Evolutionary conservation across 306 rosid genomes (phyloP).

Genomic region (Hippophae tibetana): DNA sequence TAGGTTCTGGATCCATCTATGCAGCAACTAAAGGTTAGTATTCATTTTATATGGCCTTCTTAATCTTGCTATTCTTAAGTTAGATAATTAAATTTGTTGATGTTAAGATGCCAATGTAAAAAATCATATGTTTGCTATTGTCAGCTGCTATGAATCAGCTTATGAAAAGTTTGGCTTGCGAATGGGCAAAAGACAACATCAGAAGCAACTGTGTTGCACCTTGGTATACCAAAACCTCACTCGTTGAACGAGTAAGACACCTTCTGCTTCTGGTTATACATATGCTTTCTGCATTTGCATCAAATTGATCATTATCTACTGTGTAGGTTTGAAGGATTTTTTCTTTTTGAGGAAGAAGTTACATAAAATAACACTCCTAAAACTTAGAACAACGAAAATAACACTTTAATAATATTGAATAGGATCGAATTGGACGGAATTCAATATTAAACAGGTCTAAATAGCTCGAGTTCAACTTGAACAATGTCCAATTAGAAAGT

Average conservation of each 20-base stretch:
- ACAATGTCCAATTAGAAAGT: too few species aligned
- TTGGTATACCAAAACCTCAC: slow-evolving; percentile 69
- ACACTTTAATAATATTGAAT: too few species aligned
- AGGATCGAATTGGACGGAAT: too few species aligned
- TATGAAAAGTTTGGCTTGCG: slow-evolving; percentile 73
- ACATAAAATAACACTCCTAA: too few species aligned
- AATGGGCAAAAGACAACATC: slow-evolving; percentile 92
- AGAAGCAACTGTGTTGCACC: slow-evolving; percentile 79
- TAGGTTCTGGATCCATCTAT: slow-evolving; percentile 60
- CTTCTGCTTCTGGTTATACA: slow-evolving; percentile 5
- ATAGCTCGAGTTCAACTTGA: too few species aligned
- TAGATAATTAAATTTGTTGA: neutral
- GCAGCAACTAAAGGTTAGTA: slow-evolving; percentile 63
- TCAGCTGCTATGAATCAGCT: slow-evolving; percentile 92
- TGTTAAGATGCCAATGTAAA: slow-evolving; percentile 8
- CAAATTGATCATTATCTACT: neutral
- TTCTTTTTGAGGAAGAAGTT: neutral
- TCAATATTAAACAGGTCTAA: too few species aligned
- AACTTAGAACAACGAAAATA: too few species aligned
- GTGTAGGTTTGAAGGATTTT: neutral
- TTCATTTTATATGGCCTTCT: slow-evolving; percentile 11
- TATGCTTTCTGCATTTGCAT: neutral
- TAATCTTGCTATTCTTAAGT: slow-evolving; percentile 10
- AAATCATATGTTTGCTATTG: slow-evolving; percentile 4
- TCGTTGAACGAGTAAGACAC: slow-evolving; percentile 50